Conservation (phyloP, 495 filamentous ascomycete genomes). For the Daldinia vernicosa region DNA sequence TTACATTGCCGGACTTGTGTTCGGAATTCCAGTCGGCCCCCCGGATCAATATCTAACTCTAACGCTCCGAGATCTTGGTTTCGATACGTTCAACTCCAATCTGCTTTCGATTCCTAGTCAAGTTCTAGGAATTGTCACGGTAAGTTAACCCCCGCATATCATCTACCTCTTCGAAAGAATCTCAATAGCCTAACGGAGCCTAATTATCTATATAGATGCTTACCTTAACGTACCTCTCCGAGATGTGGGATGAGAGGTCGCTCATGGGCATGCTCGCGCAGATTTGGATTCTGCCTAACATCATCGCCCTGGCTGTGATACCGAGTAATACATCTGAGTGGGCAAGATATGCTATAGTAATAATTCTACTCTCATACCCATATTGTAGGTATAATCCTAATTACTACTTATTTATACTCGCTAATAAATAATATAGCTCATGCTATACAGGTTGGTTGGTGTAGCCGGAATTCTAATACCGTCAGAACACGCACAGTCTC, state of each 20-base stretch:
- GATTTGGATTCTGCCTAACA: constrained; percentile 63
- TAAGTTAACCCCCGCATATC: constrained; percentile 6
- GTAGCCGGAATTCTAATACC: constrained; percentile 65
- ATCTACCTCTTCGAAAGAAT: constrained; percentile 16
- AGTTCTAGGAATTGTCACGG: constrained; percentile 2
- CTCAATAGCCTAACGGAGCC: neutral
- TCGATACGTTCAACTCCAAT: constrained; percentile 73
- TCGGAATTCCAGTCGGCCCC: constrained; percentile 63
- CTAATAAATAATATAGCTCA: constrained; percentile 34
- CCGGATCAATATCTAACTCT: constrained; percentile 69
- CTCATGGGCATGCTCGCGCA: constrained; percentile 59
- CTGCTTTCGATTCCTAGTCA: constrained; percentile 69
- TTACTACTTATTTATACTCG: constrained; percentile 48
- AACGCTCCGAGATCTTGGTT: constrained; percentile 66
- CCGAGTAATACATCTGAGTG: constrained; percentile 51
- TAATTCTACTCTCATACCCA: constrained; percentile 54
- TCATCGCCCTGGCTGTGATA: constrained; percentile 60
- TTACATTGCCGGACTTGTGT: constrained; percentile 69
- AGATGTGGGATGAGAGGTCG: constrained; percentile 64
- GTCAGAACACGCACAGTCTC: constrained; percentile 67
- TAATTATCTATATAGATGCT: constrained; percentile 43
- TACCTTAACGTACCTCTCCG: constrained; percentile 63
- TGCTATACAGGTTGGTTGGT: constrained; percentile 66
- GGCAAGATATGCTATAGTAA: constrained; percentile 59
- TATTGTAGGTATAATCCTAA: constrained; percentile 41